Percentiles rank a stretch among this genome's conserved stretches.
phyloP scores from a whole-genome alignment of 2,329 filamentous ascomycete genomes.

The Cladosporium sp. region DNA sequence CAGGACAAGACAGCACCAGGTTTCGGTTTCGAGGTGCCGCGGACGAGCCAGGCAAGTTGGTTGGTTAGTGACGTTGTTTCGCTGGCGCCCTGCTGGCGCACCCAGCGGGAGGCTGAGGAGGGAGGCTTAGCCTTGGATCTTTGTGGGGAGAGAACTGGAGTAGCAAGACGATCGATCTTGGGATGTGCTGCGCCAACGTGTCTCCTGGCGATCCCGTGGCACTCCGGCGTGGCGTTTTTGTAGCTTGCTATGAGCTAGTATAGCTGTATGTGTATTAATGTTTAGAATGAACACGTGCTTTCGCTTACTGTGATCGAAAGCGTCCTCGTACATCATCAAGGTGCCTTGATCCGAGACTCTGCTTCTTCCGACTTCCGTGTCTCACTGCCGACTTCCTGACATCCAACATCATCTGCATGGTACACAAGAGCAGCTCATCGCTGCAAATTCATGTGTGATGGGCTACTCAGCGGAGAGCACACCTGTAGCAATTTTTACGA shows the following conservation, averaged over 20 bases:
- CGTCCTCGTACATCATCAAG: background rate
- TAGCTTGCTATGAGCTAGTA: background rate
- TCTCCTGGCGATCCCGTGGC: conserved; percentile 8
- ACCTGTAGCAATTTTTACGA: background rate
- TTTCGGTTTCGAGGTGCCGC: conserved; percentile 16
- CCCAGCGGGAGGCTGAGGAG: background rate
- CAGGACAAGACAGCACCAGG: conserved; percentile 1
- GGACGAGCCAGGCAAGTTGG: conserved; percentile 6
- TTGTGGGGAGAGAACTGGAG: conserved; percentile 3
- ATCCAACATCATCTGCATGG: background rate
- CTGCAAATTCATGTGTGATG: background rate
- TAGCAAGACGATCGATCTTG: conserved; percentile 7
- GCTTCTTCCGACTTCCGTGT: background rate
- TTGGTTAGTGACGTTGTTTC: conserved; percentile 11
- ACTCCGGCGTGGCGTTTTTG: background rate
- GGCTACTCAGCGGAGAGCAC: background rate
- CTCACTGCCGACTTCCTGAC: background rate
- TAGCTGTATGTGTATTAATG: background rate
- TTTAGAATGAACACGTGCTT: background rate
- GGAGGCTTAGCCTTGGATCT: conserved; percentile 3
- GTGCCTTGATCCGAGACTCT: conserved; percentile 3
- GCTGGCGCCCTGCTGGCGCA: conserved; percentile 9
- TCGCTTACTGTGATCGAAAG: background rate
- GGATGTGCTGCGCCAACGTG: background rate
- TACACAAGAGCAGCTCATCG: background rate